Evolutionary conservation across 805 yeast genomes (phyloP), one percentile per base, ranked within the genome.

Genomic region (Candida ipomoeae): DNA sequence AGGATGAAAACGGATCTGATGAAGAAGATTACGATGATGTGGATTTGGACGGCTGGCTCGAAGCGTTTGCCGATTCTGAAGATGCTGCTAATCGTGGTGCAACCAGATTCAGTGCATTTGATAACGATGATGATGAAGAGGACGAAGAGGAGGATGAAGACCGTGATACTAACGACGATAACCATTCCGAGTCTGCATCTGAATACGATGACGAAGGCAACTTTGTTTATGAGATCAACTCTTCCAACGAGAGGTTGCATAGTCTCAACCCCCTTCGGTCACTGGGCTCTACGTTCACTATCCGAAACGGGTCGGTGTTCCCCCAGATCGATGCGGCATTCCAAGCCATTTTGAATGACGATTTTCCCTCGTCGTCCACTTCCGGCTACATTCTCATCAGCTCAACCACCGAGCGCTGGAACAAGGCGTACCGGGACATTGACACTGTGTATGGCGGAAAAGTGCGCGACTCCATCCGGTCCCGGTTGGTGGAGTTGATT

Each of bases 391-490:
- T 68, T 55, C 67, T 66, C 34, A 61, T 73, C 31, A 65, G 63
- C 51, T 77, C 87, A 0, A 83, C 94, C 0, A 65, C 70, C 13
- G 84, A 82, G 45, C 75, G 96, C 56, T 89, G 96, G 94, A 67
- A 68, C 36, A 87, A 85, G 40, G 74, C 46, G 11, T 36, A 35
- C 23, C 23, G 26, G 36, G 40, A 44, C 20, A 34, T 44, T 6
- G 46, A 44, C 21, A 44, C 5, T 17, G 46, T 23, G 2, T 8
- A 21, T 14, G 40, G 46, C 3, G 40, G 39, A 5, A 44, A 35
- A 11, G 13, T 36, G 2, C 18, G 33, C 23, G 34, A 48, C 3
- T 32, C 26, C 1, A 51, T 48, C 5, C 52, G 54, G n/a, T 20
- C 39, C 5, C 20, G 29, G 11, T 48, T 55, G 15, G 36, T 51